phyloP scores from a whole-genome alignment of 257 asterid species.

The Penstemon barbatus region DNA sequence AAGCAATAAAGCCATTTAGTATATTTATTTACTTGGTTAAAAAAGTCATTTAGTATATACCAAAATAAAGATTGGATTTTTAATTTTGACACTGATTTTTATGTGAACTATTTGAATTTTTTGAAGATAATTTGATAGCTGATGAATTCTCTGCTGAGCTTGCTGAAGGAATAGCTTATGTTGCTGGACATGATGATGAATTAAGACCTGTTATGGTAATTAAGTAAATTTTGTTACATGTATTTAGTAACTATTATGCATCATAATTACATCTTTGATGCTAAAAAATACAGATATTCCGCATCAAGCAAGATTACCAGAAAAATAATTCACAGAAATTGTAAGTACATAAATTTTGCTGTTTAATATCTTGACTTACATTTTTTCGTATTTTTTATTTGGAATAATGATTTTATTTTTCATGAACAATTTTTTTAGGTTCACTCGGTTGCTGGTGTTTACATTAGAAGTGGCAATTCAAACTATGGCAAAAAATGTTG shows the following conservation, averaged over 20 bases:
- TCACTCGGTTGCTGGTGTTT: constrained; percentile 73
- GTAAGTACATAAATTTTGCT: constrained; percentile 40
- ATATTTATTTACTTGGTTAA: too few relatives aligned
- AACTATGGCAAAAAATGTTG: constrained; percentile 72
- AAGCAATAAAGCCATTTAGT: background rate
- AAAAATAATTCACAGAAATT: constrained; percentile 76
- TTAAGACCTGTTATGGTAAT: constrained; percentile 84
- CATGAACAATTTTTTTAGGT: constrained; percentile 38
- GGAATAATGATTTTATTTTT: background rate
- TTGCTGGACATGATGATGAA: constrained; percentile 91
- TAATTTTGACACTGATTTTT: constrained; percentile 27
- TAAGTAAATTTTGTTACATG: background rate
- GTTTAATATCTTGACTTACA: background rate
- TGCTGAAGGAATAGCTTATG: constrained; percentile 90
- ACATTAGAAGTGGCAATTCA: constrained; percentile 95
- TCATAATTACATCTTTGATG: background rate
- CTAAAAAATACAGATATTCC: constrained; percentile 54
- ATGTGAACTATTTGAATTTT: constrained; percentile 28
- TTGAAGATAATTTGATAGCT: constrained; percentile 75
- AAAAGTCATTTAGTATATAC: too few relatives aligned
- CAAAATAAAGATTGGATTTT: background rate
- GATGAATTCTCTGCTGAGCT: constrained; percentile 97
- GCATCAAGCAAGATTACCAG: constrained; percentile 93
- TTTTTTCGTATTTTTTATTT: constrained; percentile 5
- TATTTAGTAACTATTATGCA: too few relatives aligned